These are phyloP conservation scores for Globisporangium emineosum DNA, from an alignment of 352 stramenopile species.

Conservation along the genomic window DNA sequence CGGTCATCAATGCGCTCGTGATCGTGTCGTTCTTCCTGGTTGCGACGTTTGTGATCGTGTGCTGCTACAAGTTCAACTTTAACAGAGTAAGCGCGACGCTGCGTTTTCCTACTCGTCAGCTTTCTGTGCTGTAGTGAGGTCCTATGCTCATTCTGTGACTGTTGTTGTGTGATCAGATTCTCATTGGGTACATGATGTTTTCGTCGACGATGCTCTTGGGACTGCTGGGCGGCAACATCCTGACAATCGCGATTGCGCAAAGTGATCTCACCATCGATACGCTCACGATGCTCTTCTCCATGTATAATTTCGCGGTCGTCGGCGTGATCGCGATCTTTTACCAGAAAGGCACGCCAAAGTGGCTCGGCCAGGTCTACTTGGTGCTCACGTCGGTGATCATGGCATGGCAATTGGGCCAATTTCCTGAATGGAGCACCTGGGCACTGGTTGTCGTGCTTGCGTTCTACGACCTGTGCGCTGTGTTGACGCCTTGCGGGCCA, in stretches of 20 bases:
- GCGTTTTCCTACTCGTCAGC: background rate
- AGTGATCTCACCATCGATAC: constrained; percentile 61
- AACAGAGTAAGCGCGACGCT: constrained; percentile 47
- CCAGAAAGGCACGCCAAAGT: constrained; percentile 75
- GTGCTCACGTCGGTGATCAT: constrained; percentile 97
- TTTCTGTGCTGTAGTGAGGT: background rate
- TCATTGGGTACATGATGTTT: constrained; percentile 90
- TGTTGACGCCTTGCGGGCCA: constrained; percentile 98
- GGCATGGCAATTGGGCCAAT: constrained; percentile 96
- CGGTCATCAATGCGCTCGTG: constrained; percentile 84
- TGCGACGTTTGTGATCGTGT: constrained; percentile 89
- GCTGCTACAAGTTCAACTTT: constrained; percentile 91
- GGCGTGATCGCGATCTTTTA: constrained; percentile 90
- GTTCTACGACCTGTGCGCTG: constrained; percentile 98
- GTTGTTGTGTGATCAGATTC: too few species aligned
- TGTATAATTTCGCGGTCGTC: constrained; percentile 92
- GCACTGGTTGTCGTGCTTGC: constrained; percentile 93
- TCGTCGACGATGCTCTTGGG: constrained; percentile 85
- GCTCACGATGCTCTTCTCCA: constrained; percentile 68
- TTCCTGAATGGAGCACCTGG: constrained; percentile 94
- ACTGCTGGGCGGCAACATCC: constrained; percentile 82
- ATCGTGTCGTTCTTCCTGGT: constrained; percentile 90
- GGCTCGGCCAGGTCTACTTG: constrained; percentile 94
- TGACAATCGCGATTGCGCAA: constrained; percentile 65
- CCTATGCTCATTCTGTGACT: background rate